Evolutionary conservation across 352 stramenopile genomes (phyloP), one percentile per base, ranked within the genome.

Genomic region (Globisporangium okanoganense): DNA sequence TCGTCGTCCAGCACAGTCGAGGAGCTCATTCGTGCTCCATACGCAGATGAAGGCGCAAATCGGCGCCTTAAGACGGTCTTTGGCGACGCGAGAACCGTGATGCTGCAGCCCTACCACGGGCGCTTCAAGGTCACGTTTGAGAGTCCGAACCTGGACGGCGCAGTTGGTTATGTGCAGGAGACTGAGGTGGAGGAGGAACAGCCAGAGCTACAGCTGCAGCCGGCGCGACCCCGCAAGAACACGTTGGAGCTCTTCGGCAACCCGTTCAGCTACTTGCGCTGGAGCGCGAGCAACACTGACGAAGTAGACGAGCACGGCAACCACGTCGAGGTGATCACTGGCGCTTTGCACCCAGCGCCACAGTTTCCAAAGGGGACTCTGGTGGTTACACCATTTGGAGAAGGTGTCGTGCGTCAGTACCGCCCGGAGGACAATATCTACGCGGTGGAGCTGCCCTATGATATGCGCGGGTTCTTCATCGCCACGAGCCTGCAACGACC

Each of bases 241-340:
- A 91, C 79, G 5, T 48, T 91, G 3, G 83, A 93, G 59, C 49
- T 93, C 43, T 65, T 93, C 14, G 83, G 77, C 8, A 87, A 83
- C 35, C 78, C 82, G 27, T 86, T 90, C 41, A 88, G 70, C 51
- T 91, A 93, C 59, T 65, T 93, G 24, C 72, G 75, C 24, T 73
- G 72, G 62, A 67, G 66, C 43, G 75, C 71, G 36, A 65, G 68
- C 45, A 69, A 62, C 8, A 54, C 36, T 1, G 61, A 59, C 25
- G 63, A 47, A 24, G 52, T 56, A 38, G 36, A 41, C n/a, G 20
- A 41, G 8, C 63, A n/a, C 5, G 62, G 73, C 18, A 54, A 51
- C 18, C 68, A 53, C 35, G 61, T 69, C 29, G 20, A 57, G 48
- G 40, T 2, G 40, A 22, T n/a, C 27, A 55, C 1, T 41, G 24